A percentile compares a stretch with the other conserved stretches of the same genome.
phyloP scores from a whole-genome alignment of 768 basidiomycete species.

The Rhodosporidiobolus odoratus region DNA sequence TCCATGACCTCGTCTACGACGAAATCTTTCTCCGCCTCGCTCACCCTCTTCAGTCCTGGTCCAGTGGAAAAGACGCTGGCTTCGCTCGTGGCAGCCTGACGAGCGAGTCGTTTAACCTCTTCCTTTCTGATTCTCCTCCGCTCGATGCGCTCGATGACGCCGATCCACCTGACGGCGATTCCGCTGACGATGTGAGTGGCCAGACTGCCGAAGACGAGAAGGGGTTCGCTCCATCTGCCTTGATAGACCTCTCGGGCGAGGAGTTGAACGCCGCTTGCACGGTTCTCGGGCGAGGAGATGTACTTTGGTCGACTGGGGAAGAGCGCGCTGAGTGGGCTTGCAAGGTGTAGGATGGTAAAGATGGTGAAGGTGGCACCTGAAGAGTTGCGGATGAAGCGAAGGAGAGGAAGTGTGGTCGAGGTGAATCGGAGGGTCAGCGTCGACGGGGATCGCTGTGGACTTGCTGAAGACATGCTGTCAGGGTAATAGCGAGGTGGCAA shows the following conservation, averaged over 20 bases:
- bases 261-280: constrained; percentile 84
- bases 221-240: constrained; percentile 28
- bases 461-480: not conserved
- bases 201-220: constrained; percentile 35
- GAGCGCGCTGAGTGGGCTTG: constrained; percentile 30
- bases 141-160: constrained; percentile 11
- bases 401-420: not conserved
- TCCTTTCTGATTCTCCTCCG: constrained; percentile 13
- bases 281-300: constrained; percentile 62
- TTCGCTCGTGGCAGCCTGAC: not conserved
- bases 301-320: constrained; percentile 59
- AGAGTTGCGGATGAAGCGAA: constrained; percentile 13
- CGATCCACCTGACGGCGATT: constrained; percentile 18
- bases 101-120: constrained; percentile 1
- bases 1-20: constrained; percentile 12
- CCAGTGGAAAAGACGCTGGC: not conserved
- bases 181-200: constrained; percentile 32
- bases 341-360: constrained; percentile 57
- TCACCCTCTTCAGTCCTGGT: not conserved
- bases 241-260: constrained; percentile 39
- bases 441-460: not conserved
- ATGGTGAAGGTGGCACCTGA: constrained; percentile 76
- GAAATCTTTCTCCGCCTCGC: not conserved
- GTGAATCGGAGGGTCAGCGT: not conserved
- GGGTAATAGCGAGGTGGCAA: not conserved